Conservation (phyloP, 140 eudicot species). For the Artemisia princeps region DNA sequence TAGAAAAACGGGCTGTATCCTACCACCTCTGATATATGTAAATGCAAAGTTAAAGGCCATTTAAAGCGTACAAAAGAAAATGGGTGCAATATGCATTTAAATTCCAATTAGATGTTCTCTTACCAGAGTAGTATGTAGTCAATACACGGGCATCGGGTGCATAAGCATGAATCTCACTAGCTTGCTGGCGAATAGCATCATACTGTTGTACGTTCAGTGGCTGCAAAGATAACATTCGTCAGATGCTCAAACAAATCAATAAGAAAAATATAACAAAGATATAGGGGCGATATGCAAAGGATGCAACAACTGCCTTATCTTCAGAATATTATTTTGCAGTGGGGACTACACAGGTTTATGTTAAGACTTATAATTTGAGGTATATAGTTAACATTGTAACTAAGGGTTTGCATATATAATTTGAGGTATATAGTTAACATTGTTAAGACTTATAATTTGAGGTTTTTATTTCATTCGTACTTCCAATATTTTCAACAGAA, state of each 20-base stretch:
- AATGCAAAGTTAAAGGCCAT: background rate
- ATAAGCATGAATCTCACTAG: slow-evolving; percentile 81
- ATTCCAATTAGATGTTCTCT: slow-evolving; percentile 19
- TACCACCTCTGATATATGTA: background rate
- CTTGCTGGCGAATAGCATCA: slow-evolving; percentile 69
- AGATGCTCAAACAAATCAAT: slow-evolving; percentile 11
- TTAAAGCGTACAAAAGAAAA: background rate
- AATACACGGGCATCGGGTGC: slow-evolving; percentile 97
- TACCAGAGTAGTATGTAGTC: slow-evolving; percentile 92
- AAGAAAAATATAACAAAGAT: background rate
- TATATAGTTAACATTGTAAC: too few relatives aligned
- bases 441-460: too few relatives aligned
- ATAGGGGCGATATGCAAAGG: background rate
- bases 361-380: too few relatives aligned
- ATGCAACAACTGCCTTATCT: slow-evolving; percentile 5
- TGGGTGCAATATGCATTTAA: slow-evolving; percentile 7
- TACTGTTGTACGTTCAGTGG: slow-evolving; percentile 81
- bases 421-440: too few relatives aligned
- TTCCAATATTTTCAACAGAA: too few relatives aligned
- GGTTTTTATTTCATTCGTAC: too few relatives aligned
- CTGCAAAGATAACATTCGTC: slow-evolving; percentile 38
- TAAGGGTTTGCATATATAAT: too few relatives aligned
- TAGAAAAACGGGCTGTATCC: too few relatives aligned
- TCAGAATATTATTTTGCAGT: background rate
- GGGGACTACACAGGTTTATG: too few relatives aligned